These are phyloP conservation scores for Anaeromyces robustus DNA, from an alignment of 192 early-diverging fungal genomes.

Conservation along the genomic window DNA sequence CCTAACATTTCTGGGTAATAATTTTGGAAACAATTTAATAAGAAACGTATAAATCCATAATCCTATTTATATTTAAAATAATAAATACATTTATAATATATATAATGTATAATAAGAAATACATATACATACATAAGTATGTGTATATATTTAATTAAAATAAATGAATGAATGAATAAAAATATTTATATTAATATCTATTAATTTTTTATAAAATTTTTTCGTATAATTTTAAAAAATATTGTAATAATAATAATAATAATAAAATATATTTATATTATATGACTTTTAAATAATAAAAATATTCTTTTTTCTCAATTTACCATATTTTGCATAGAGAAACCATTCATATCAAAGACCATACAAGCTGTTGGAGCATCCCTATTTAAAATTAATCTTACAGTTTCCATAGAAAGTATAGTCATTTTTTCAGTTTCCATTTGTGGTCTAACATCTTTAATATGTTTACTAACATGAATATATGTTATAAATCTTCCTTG, in stretches of 20 bases:
- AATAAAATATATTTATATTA: too few relatives aligned
- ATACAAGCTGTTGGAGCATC: conserved; percentile 44
- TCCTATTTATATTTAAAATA: background rate
- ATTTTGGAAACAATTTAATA: conserved; percentile 19
- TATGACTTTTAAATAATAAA: too few relatives aligned
- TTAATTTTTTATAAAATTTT: too few relatives aligned
- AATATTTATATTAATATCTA: too few relatives aligned
- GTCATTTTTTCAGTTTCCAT: background rate
- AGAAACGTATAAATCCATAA: background rate
- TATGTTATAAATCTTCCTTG: background rate
- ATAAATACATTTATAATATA: background rate
- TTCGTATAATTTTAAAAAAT: too few relatives aligned
- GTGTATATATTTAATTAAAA: too few relatives aligned
- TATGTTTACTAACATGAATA: background rate
- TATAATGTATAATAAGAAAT: too few relatives aligned
- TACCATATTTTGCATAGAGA: conserved; percentile 52
- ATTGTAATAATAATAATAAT: too few relatives aligned
- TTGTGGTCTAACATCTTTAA: background rate
- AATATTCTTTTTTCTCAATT: too few relatives aligned
- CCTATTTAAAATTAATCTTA: conserved; percentile 27
- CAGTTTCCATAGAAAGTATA: conserved; percentile 26
- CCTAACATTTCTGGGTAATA: conserved; percentile 87
- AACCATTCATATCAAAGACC: conserved; percentile 64
- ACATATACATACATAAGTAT: too few relatives aligned
- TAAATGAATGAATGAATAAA: too few relatives aligned